Evolutionary conservation across 2,329 filamentous ascomycete genomes (phyloP).

Genomic region (Cyphellophora europaea): DNA sequence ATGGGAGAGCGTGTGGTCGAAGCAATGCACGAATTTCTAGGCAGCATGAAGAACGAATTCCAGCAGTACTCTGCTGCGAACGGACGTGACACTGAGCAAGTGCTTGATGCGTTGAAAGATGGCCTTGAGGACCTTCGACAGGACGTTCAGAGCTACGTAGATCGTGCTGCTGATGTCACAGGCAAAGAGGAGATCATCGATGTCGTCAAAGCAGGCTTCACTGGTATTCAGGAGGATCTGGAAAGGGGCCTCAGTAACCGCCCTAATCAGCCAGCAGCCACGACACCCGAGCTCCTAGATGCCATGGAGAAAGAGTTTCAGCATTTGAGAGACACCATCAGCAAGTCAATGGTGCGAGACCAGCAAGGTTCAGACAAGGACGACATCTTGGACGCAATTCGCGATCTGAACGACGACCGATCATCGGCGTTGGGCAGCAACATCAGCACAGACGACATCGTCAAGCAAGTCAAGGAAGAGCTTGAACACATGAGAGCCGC

Average conservation of each 20-base stretch:
- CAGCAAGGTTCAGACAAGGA: conserved; percentile 48
- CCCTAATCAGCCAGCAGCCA: conserved; percentile 27
- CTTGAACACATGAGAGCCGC: conserved; percentile 53
- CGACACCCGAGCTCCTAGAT: conserved; percentile 61
- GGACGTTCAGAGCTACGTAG: conserved; percentile 75
- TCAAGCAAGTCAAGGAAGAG: conserved; percentile 47
- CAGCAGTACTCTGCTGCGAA: conserved; percentile 73
- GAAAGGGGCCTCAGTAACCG: conserved; percentile 41
- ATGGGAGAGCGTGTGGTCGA: conserved; percentile 52
- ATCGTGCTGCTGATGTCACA: conserved; percentile 58
- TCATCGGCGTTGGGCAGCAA: conserved; percentile 24
- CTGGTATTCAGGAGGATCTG: conserved; percentile 51
- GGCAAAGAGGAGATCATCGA: conserved; percentile 73
- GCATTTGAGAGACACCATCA: conserved; percentile 67
- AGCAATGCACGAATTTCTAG: conserved; percentile 49
- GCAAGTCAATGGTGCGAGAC: conserved; percentile 55
- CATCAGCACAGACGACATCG: conserved; percentile 32
- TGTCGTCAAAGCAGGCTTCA: conserved; percentile 53
- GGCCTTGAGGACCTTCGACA: conserved; percentile 70
- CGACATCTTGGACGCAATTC: conserved; percentile 51
- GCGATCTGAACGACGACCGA: conserved; percentile 19
- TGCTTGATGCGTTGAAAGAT: conserved; percentile 79
- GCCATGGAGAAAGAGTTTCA: conserved; percentile 76
- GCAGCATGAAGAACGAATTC: conserved; percentile 55
- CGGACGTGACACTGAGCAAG: conserved; percentile 75